A percentile compares a stretch with the other conserved stretches of the same genome.
Conservation (phyloP, 2,329 filamentous ascomycete genomes). For the Hypomyces perniciosus region DNA sequence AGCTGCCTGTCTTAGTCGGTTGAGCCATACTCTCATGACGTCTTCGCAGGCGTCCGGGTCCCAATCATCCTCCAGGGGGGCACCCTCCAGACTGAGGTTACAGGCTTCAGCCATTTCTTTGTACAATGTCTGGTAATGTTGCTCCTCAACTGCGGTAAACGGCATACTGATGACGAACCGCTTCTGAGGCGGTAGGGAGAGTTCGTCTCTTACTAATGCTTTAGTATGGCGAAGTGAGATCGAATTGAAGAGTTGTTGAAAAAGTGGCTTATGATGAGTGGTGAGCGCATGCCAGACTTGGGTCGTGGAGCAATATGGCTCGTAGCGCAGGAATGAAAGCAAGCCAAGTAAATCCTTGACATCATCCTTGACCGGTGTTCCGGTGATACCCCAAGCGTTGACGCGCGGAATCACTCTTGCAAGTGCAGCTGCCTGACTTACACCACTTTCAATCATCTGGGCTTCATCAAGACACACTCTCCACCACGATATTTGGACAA, state of each 20-base stretch:
- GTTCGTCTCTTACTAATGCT: constrained; percentile 68
- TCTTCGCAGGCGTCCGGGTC: constrained; percentile 58
- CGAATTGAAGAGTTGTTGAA: constrained; percentile 61
- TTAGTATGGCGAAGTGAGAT: constrained; percentile 86
- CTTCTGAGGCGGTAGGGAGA: constrained; percentile 74
- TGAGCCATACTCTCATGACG: constrained; percentile 73
- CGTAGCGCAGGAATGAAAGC: constrained; percentile 71
- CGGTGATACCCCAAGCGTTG: constrained; percentile 89
- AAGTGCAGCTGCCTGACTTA: constrained; percentile 75
- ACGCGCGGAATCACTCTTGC: constrained; percentile 73
- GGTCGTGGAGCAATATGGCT: constrained; percentile 63
- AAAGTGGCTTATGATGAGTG: constrained; percentile 53
- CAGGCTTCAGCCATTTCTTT: constrained; percentile 67
- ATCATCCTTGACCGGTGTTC: constrained; percentile 76
- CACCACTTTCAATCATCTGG: constrained; percentile 89
- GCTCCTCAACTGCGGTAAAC: constrained; percentile 84
- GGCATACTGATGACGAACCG: constrained; percentile 84
- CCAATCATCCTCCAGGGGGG: constrained; percentile 57
- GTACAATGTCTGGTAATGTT: constrained; percentile 75
- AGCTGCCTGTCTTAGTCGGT: constrained; percentile 72
- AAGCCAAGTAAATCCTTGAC: constrained; percentile 74
- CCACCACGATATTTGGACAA: constrained; percentile 84
- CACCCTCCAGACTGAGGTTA: constrained; percentile 58
- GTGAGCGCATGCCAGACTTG: constrained; percentile 65
- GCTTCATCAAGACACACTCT: constrained; percentile 72